Evolutionary conservation across 352 stramenopile species (phyloP).

Genomic region (Albugo candida): DNA sequence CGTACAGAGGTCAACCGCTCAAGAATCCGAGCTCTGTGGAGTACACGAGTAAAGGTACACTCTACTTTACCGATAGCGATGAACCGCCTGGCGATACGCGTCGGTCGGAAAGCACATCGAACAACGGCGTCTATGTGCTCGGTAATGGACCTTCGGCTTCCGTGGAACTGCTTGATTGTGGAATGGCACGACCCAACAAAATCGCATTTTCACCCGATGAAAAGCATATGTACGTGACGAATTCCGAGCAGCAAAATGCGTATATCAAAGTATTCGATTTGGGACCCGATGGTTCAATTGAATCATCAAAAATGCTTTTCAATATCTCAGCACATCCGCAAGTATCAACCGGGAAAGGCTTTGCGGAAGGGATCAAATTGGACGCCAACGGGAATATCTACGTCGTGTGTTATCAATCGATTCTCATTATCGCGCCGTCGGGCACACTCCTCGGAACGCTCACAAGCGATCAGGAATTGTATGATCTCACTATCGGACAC

Average conservation of each 20-base stretch:
- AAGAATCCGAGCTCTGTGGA: constrained; percentile 53
- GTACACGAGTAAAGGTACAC: constrained; percentile 32
- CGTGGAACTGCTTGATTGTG: constrained; percentile 43
- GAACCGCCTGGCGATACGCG: constrained; percentile 43
- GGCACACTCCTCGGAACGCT: constrained; percentile 34
- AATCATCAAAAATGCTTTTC: constrained; percentile 39
- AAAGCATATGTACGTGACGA: constrained; percentile 63
- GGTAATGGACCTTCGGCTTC: constrained; percentile 4
- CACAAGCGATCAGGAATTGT: constrained; percentile 29
- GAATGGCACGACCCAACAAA: constrained; percentile 68
- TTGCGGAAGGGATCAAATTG: constrained; percentile 51
- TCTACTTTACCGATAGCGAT: constrained; percentile 62
- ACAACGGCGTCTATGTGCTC: constrained; percentile 57
- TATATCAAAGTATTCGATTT: constrained; percentile 58
- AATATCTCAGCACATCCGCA: constrained; percentile 56
- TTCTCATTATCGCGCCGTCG: constrained; percentile 42
- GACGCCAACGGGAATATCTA: constrained; percentile 59
- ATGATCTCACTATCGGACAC: constrained; percentile 36
- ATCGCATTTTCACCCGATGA: constrained; percentile 55
- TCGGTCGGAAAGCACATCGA: constrained; percentile 21
- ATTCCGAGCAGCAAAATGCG: constrained; percentile 53
- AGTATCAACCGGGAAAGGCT: constrained; percentile 30
- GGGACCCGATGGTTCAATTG: constrained; percentile 24
- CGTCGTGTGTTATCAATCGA: constrained; percentile 43
- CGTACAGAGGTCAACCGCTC: constrained; percentile 54